Evolutionary conservation across 208 protist genomes (phyloP), one percentile per base, ranked within the genome.

Genomic region (Crithidia thermophila): DNA sequence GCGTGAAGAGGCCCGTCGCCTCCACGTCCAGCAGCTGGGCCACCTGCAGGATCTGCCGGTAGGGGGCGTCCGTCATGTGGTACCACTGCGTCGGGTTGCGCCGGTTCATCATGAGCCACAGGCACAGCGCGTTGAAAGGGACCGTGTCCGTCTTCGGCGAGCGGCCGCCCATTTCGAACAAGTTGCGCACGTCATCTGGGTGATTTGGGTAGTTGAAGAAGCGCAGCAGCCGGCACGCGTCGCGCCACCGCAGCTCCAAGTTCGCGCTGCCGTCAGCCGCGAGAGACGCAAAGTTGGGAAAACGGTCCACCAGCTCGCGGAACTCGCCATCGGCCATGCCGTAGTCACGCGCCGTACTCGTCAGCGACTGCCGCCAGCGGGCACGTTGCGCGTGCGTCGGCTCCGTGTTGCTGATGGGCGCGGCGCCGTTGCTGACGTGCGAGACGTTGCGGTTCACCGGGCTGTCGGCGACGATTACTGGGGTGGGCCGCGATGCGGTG

Each of bases 141-240:
- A 93, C 43, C 33, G 60, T 59, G 9, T 75, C 79, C 33, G 70
- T 72, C 18, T 60, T 55, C 2, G 72, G 40, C 16, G 64, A 66
- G 28, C 82, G 72, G 34, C 49, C 39, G 33, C 55, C 72, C 33
- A 72, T 85, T 20, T 79, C 56, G 43, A 93, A 87, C 23, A 85
- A 45, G 25, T 79, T 75, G n/a, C 75, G 62, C 43, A 89, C 83
- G 23, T 89, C 78, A 39, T 80, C 73, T n/a, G 77, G 75, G 57
- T 85, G 77, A 33, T 64, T 84, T 9, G 87, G 81, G 40, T 81
- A 79, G 77, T 93, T 93, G 56, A 83, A 69, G 52, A 70, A 89
- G 23, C 81, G 80, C 33, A 84, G 72, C 33, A 93, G 34, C 30
- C 83, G 81, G 56, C 80, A 83, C 34, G 81, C 75, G 34, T 79